Evolutionary conservation across 495 filamentous ascomycete genomes (phyloP).

Genomic region (Podospora bellae-mahoneyi): DNA sequence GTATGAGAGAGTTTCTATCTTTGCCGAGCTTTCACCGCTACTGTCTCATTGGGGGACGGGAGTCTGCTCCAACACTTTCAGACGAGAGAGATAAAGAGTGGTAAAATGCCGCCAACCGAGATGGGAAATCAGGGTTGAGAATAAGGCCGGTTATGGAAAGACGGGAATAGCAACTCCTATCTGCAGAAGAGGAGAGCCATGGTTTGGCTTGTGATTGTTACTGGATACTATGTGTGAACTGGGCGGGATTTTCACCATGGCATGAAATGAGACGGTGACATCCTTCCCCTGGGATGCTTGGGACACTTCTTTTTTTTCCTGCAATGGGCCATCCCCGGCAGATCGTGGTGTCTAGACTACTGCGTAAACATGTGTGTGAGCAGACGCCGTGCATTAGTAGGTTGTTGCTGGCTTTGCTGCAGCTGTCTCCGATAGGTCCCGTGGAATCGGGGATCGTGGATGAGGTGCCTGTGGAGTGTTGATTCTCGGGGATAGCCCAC

Average conservation of each 20-base stretch:
- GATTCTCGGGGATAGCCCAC: not conserved
- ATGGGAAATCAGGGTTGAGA: not conserved
- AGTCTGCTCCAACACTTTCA: too few species aligned
- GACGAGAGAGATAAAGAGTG: not conserved
- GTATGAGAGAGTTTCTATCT: not conserved
- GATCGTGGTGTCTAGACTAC: not conserved
- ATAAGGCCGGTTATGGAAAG: not conserved
- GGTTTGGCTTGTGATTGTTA: not conserved
- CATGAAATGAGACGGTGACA: not conserved
- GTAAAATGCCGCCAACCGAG: conserved; percentile 9
- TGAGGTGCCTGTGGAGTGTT: not conserved
- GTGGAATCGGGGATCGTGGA: not conserved
- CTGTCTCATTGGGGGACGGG: not conserved
- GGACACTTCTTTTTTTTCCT: not conserved
- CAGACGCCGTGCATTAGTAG: not conserved
- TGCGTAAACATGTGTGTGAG: not conserved
- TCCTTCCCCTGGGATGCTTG: not conserved
- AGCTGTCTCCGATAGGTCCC: not conserved
- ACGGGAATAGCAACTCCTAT: not conserved
- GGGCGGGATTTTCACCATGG: not conserved
- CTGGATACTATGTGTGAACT: not conserved
- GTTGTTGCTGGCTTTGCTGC: not conserved
- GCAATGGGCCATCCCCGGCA: not conserved
- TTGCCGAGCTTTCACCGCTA: not conserved
- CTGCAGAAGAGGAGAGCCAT: not conserved